Percentiles rank a stretch among this genome's conserved stretches.
Evolutionary conservation across 2,329 filamentous ascomycete genomes (phyloP).

Genomic region (Graphilbum ipis-grandicollis): DNA sequence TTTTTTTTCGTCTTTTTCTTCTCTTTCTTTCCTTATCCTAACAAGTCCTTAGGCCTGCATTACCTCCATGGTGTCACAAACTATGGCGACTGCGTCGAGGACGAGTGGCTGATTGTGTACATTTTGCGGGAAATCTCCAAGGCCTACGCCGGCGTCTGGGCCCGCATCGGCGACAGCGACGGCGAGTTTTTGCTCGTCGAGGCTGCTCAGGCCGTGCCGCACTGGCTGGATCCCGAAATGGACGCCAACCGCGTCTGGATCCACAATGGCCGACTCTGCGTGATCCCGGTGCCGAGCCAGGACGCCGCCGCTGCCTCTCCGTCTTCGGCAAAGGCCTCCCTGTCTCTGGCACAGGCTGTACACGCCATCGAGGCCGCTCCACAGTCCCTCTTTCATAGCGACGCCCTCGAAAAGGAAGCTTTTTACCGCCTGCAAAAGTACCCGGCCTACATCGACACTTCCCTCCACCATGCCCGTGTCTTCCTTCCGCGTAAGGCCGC

Average conservation of each 20-base stretch:
- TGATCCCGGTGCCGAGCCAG: constrained; percentile 1
- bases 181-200: constrained; percentile 93
- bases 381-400: constrained; percentile 48
- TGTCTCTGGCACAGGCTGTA: constrained; percentile 50
- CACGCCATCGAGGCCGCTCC: constrained; percentile 37
- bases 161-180: constrained; percentile 69
- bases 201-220: constrained; percentile 71
- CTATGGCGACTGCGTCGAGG: constrained; percentile 87
- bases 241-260: constrained; percentile 86
- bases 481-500: constrained; percentile 70
- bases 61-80: constrained; percentile 64
- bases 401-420: constrained; percentile 67
- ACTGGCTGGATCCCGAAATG: constrained; percentile 83
- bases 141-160: constrained; percentile 58
- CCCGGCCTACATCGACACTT: constrained; percentile 54
- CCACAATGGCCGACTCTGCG: constrained; percentile 36
- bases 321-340: too few relatives aligned
- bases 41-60: constrained; percentile 23
- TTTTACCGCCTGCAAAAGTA: constrained; percentile 81
- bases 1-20: too few relatives aligned
- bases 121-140: constrained; percentile 67
- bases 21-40: background rate
- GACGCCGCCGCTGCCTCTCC: background rate
- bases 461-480: constrained; percentile 58
- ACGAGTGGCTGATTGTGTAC: constrained; percentile 95